Evolutionary conservation across 2,329 filamentous ascomycete species (phyloP), one percentile per base, ranked within the genome.

Genomic region (Pyrenochaeta sp.): DNA sequence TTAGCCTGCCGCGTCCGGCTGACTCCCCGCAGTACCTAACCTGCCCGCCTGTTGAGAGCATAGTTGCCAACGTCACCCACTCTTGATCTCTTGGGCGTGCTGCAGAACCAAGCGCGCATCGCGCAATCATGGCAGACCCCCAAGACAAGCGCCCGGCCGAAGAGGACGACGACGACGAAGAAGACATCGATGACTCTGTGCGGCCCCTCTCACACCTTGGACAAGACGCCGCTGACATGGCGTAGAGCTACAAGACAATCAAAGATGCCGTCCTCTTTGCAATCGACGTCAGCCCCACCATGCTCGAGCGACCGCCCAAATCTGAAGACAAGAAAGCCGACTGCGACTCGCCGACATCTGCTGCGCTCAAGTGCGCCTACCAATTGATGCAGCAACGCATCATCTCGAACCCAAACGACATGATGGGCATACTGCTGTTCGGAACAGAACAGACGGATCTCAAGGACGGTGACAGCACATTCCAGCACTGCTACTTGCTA

Each of bases 181-280:
- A 90, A 45, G 88, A 90, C 64, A 77, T 90, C 58, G 88, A 90
- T 61, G 90, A 92, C 67, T 82, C 82, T 44, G 86, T 89, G 78
- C 67, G 81, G 19, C 59, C 22, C 15, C 42, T 19, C 12, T 42
- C n/a, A 22, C n/a, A 22, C 8, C n/a, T 42, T 15, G 12, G n/a
- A 42, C 1, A 5, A 12, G 5, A 22, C 5, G 28, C 13, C 30
- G 43, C 67, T 75, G 46, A 76, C 54, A 25, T 2, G 19, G 19
- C 28, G 10, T 54, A 75, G 92, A 89, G 88, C 77, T 99, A 95
- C 82, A 96, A 93, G 81, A 85, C 90, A 0, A 90, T 93, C 74
- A 97, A 97, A 80, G 95, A 99, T 88, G 95, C 95, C n/a, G 86
- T 98, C n/a, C 84, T 99, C 25, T 94, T 99, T 75, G 94, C 93